Evolutionary conservation across 2,329 filamentous ascomycete genomes (phyloP), one percentile per base, ranked within the genome.

Genomic region (Penicillium corylophilum): DNA sequence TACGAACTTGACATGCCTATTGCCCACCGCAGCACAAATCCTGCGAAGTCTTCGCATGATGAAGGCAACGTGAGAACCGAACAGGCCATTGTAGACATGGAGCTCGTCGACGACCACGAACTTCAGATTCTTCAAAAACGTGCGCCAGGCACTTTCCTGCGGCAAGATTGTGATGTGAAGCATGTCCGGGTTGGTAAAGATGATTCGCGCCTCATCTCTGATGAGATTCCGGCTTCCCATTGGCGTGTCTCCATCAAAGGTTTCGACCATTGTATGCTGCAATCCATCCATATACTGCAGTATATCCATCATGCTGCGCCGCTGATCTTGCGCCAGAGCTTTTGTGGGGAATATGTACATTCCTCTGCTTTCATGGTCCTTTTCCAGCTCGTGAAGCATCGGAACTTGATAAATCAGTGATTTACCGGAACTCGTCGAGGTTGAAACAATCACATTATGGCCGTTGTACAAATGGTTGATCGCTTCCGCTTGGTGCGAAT

Each of bases 261-360:
- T 96, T 66, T 96, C 94, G 2, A 96, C 90, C 16, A 95, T 75
- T 0, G 85, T 77, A 38, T 89, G 79, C 65, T 91, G 85, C 20
- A 97, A 72, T 0, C 85, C 86, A 1, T 87, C 82, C 80, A 99
- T 89, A 63, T 88, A 96, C 1, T 81, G 75, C 54, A 97, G 76
- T 66, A 97, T 81, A 47, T 96, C 90, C 64, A 89, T 89, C 68
- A 99, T 77, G 60, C 91, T 96, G 60, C 91, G 82, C 61, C 87
- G 85, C 71, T 99, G 94, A 71, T 99, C 94, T 69, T 99, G 94
- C 0, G 94, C 93, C 15, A 99, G 75, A 1, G 94, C 94, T 73
- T 99, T 99, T 0, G 94, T 99, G 0, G 94, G 94, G 55, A 99
- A 99, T 31, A 99, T 96, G 68, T 96, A 97, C 86, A 99, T 90